A percentile compares a stretch with the other conserved stretches of the same genome.
phyloP scores from a whole-genome alignment of 306 rosid species.

The Rosa chinensis region DNA sequence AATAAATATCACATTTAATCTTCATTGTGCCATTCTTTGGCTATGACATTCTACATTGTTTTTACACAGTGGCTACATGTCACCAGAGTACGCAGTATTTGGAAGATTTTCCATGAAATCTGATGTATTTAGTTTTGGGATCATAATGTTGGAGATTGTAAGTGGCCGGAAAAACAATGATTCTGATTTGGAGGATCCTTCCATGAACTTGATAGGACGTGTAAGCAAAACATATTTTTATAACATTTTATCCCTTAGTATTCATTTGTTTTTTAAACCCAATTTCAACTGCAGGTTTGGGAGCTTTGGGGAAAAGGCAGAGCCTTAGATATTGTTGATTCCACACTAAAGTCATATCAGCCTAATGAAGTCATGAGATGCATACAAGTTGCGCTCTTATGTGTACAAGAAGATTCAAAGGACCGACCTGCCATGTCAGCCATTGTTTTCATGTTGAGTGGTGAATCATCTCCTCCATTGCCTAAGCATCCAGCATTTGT shows the following conservation, averaged over 20 bases:
- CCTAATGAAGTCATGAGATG: slow-evolving; percentile 47
- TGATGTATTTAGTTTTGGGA: slow-evolving; percentile 58
- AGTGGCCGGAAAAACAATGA: slow-evolving; percentile 48
- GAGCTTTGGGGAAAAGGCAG: slow-evolving; percentile 42
- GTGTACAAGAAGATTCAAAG: slow-evolving; percentile 56
- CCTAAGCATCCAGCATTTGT: slow-evolving; percentile 26
- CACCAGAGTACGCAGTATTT: slow-evolving; percentile 61
- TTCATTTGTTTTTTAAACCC: neutral
- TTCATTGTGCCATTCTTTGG: too few relatives aligned
- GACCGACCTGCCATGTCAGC: slow-evolving; percentile 63
- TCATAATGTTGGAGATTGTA: slow-evolving; percentile 54
- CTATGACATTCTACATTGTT: too few relatives aligned
- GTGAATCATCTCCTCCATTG: slow-evolving; percentile 14
- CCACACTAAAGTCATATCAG: slow-evolving; percentile 24
- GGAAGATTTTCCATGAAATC: slow-evolving; percentile 49
- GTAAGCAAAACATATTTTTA: slow-evolving; percentile 29
- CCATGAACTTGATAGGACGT: slow-evolving; percentile 48
- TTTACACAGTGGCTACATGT: slow-evolving; percentile 52
- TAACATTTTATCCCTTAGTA: neutral
- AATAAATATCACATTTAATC: too few relatives aligned
- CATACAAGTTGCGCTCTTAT: slow-evolving; percentile 64
- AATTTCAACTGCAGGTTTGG: slow-evolving; percentile 43
- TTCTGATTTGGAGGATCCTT: slow-evolving; percentile 18
- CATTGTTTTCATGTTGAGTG: slow-evolving; percentile 57
- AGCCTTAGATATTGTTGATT: slow-evolving; percentile 46